Evolutionary conservation across 495 filamentous ascomycete species (phyloP).

Genomic region (Podospora didyma): DNA sequence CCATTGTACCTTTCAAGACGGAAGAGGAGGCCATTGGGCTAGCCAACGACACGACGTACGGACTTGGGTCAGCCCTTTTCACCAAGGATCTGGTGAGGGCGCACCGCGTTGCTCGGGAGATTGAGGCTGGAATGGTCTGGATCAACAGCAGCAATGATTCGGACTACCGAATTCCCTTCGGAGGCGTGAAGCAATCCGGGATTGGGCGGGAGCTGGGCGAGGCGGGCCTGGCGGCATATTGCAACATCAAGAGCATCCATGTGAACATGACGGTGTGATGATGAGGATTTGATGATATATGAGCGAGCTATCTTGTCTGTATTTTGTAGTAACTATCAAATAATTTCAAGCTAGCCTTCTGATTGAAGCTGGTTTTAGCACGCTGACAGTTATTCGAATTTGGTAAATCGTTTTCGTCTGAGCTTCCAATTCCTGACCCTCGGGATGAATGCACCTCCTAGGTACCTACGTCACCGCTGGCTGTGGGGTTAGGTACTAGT

Average conservation of each 20-base stretch:
- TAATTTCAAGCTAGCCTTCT: background rate
- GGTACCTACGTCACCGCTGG: background rate
- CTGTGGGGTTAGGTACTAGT: no score
- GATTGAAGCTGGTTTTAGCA: background rate
- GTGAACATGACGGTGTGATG: conserved; percentile 58
- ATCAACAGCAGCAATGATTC: conserved; percentile 83
- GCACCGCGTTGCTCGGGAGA: conserved; percentile 76
- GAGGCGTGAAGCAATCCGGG: conserved; percentile 92
- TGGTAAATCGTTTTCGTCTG: no score
- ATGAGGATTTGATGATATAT: background rate
- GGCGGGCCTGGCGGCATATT: conserved; percentile 78
- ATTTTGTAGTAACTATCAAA: background rate
- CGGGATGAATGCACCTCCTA: no score
- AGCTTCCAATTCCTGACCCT: no score
- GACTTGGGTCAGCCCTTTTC: conserved; percentile 81
- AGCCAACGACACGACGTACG: conserved; percentile 88
- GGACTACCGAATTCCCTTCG: conserved; percentile 77
- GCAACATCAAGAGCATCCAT: conserved; percentile 74
- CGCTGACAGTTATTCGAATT: no score
- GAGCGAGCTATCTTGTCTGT: background rate
- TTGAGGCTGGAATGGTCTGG: conserved; percentile 97
- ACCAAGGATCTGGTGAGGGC: conserved; percentile 75
- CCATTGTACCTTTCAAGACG: conserved; percentile 73
- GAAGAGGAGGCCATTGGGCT: conserved; percentile 81
- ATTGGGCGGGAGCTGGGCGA: conserved; percentile 88